A percentile compares a stretch with the other conserved stretches of the same genome.
phyloP scores from a whole-genome alignment of 2,329 filamentous ascomycete species.

The Apiospora hydei region DNA sequence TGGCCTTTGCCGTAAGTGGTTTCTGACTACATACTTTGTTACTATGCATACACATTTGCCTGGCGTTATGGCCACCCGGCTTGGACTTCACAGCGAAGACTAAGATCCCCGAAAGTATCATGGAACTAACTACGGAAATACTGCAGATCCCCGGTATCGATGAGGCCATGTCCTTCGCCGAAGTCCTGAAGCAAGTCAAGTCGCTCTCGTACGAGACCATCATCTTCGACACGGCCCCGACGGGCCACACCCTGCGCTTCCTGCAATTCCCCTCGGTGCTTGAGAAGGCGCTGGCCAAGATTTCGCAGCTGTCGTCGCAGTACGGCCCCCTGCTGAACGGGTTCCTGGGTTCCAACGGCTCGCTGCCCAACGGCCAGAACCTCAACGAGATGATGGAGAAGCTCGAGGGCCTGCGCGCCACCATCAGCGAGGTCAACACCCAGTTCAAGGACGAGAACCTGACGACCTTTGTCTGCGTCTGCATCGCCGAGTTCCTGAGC shows the following conservation, averaged over 20 bases:
- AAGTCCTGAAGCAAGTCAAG: slow-evolving; percentile 99
- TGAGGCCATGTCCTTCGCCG: slow-evolving; percentile 99
- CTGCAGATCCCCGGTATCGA: slow-evolving; percentile 93
- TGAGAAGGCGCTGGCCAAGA: slow-evolving; percentile 97
- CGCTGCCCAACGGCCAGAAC: slow-evolving; percentile 89
- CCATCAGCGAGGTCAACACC: slow-evolving; percentile 93
- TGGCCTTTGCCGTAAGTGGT: slow-evolving; percentile 84
- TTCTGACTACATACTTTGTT: slow-evolving; percentile 7
- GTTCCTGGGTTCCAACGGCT: slow-evolving; percentile 79
- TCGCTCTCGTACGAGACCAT: slow-evolving; percentile 98
- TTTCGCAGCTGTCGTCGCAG: slow-evolving; percentile 91
- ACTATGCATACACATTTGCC: not conserved
- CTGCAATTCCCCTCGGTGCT: slow-evolving; percentile 97
- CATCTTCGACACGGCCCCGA: slow-evolving; percentile 98
- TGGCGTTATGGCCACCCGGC: not conserved
- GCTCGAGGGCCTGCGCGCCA: slow-evolving; percentile 91
- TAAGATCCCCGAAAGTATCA: not conserved
- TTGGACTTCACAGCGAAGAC: not conserved
- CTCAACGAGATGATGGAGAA: slow-evolving; percentile 92
- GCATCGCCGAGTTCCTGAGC: slow-evolving; percentile 95
- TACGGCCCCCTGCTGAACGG: slow-evolving; percentile 97
- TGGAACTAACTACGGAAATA: not conserved
- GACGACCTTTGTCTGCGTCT: slow-evolving; percentile 97
- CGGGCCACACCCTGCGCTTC: slow-evolving; percentile 97
- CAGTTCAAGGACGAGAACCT: slow-evolving; percentile 98